Evolutionary conservation across 495 filamentous ascomycete genomes (phyloP), one percentile per base, ranked within the genome.

Genomic region (Melanomma pulvis-pyrius): DNA sequence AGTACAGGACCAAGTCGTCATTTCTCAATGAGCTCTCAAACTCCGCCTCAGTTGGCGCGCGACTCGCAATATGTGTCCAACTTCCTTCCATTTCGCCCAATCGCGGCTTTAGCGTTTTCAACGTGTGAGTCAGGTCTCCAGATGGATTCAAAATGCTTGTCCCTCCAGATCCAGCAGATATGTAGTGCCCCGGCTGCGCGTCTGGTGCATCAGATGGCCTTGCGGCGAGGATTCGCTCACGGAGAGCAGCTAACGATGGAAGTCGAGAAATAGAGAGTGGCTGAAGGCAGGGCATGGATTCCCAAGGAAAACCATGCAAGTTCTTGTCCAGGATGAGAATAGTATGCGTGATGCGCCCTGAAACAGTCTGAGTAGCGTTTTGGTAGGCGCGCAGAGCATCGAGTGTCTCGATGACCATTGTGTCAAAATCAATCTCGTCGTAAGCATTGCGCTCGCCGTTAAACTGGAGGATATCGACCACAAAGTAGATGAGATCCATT

Each of bases 381-480:
- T 98, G 88, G 71, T 98, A 97, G 0, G 84, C 80, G 26, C 87
- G 82, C 19, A 98, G 77, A 5, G 92, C 90, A 74, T 96, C 92
- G 7, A 88, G 82, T 0, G 90, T 91, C 41, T 94, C 92, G 19
- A 97, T 81, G 17, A 90, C 86, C 30, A 72, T 74, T 47, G 71
- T 34, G 71, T 98, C 94, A 68, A 97, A 93, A 74, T 98, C 93
- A 70, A 98, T 89, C 78, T 98, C 94, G 73, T 98, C 96, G 78
- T 97, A 97, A 1, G 96, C 94, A 75, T 98, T 98, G 30, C 87
- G 84, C 77, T 98, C 94, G 1, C 94, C 94, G 67, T 96, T 90
- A 77, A 98, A 98, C 76, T 98, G 96, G 28, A 98, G 79, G 53
- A 98, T 93, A 74, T 98, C 94, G 4, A 98, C 87, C 9, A 98